These are phyloP conservation scores for Alternaria burnsii DNA, from an alignment of 2,329 filamentous ascomycete genomes.

Conservation along the genomic window DNA sequence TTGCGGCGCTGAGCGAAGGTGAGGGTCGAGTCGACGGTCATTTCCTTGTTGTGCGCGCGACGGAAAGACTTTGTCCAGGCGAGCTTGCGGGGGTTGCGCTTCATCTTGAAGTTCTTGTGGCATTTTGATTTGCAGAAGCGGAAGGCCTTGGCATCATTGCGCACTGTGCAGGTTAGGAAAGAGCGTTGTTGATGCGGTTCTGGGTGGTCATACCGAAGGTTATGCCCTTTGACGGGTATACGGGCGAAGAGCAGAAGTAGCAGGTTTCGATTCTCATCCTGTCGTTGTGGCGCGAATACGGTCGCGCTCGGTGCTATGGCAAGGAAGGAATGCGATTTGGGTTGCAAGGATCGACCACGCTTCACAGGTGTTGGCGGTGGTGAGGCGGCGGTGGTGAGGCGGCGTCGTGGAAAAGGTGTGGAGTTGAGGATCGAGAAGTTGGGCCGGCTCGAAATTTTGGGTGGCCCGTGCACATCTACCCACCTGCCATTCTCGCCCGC, in stretches of 20 bases:
- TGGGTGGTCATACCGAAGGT: conserved; percentile 63
- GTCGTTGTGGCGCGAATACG: conserved; percentile 12
- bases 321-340: not conserved
- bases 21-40: conserved; percentile 88
- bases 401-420: conserved; percentile 17
- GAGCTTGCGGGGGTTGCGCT: conserved; percentile 72
- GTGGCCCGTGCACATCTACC: conserved; percentile 12
- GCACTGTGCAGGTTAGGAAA: conserved; percentile 17
- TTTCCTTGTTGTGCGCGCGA: conserved; percentile 66
- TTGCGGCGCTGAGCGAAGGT: conserved; percentile 93
- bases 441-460: conserved; percentile 24
- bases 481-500: conserved; percentile 2
- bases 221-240: conserved; percentile 58
- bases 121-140: conserved; percentile 67
- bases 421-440: conserved; percentile 9
- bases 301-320: not conserved
- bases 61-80: conserved; percentile 60
- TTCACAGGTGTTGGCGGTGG: not conserved
- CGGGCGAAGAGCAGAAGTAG: conserved; percentile 74
- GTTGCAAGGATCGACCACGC: not conserved
- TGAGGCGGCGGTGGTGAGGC: conserved; percentile 6
- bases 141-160: conserved; percentile 68
- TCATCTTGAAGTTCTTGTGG: conserved; percentile 89
- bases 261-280: conserved; percentile 47
- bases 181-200: not conserved